phyloP scores from a whole-genome alignment of 345 rosid genomes.

The Pistacia integerrima region DNA sequence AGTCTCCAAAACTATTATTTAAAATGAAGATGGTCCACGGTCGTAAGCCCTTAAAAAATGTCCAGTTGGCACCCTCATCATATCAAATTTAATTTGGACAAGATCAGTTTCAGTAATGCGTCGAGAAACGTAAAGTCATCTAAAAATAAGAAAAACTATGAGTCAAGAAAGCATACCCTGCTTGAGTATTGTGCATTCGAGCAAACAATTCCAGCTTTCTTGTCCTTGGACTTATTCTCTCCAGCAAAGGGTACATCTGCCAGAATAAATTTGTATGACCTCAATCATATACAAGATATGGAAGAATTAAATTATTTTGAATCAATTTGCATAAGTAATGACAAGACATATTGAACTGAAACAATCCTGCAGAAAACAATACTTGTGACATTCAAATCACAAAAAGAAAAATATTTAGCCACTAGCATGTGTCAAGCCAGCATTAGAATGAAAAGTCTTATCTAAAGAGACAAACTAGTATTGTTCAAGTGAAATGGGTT shows the following conservation, averaged over 20 bases:
- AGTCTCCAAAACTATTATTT: neutral
- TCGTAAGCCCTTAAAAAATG: neutral
- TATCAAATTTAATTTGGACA: slow-evolving; percentile 1
- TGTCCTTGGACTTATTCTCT: slow-evolving; percentile 96
- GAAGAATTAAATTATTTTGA: neutral
- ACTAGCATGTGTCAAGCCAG: slow-evolving; percentile 6
- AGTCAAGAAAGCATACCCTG: slow-evolving; percentile 60
- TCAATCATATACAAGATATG: slow-evolving; percentile 1
- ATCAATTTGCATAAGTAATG: neutral
- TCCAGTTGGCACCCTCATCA: neutral
- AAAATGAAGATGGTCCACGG: neutral
- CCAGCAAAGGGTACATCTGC: slow-evolving; percentile 98
- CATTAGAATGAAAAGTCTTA: slow-evolving; percentile 3
- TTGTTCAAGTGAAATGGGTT: neutral
- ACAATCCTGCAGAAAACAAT: slow-evolving; percentile 4
- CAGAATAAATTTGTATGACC: slow-evolving; percentile 10
- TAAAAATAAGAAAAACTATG: slow-evolving; percentile 2
- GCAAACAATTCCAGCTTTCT: slow-evolving; percentile 94
- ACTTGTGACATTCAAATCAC: neutral
- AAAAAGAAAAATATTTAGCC: neutral
- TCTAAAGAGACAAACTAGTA: neutral
- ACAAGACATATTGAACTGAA: neutral
- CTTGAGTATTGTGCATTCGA: slow-evolving; percentile 98
- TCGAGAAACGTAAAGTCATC: neutral
- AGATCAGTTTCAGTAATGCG: neutral